Base-by-base conservation (phyloP, 192 early-diverging fungal species). In the Podila minutissima region DNA sequence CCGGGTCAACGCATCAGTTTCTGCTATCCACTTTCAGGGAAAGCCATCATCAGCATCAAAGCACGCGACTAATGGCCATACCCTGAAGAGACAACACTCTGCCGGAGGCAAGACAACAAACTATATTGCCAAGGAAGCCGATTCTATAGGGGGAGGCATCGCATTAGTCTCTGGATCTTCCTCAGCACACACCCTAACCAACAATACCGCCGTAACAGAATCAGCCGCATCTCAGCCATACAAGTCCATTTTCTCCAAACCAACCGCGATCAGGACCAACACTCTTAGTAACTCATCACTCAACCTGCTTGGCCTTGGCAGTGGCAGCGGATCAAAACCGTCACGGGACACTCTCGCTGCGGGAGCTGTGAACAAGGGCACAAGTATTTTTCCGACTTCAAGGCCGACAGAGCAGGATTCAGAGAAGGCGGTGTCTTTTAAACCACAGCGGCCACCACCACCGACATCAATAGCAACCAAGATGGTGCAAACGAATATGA, bases 11-110 rank as follows among this genome's bases (percentile, higher is more conserved):
- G 74, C 75, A 24, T 50, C 62, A 20, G 60, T 83, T 4, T 71
- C 70, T 17, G 50, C 72, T 2, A 65, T 83, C 10, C 69, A 75
- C 17, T 75, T 72, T 20, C 72, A 75, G 59, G 72, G 69, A 51
- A 83, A 64, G 24, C 48, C 19, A 35, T 28, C 64, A 10, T 67
- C 74, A 7, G 17, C 12, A 31, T 5, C 12, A 24, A 46, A 66
- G 19, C 72, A 83, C 32, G 67, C 81, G 1, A 62, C 65, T 28
- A 74, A 69, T 51, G 71, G 66, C 17, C 61, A 65, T 33, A 8
- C 63, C 20, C 48, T 74, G 26, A 83, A 75, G 31, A 31, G 66
- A 64, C 81, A 83, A 57, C 75, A 60, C 32, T 72, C 66, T 53
- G 55, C 60, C 37, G 75, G 75, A 28, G 51, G 62, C 11, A 71